Conservation (phyloP, 73 alveolate species). For the Paramecium caudatum region DNA sequence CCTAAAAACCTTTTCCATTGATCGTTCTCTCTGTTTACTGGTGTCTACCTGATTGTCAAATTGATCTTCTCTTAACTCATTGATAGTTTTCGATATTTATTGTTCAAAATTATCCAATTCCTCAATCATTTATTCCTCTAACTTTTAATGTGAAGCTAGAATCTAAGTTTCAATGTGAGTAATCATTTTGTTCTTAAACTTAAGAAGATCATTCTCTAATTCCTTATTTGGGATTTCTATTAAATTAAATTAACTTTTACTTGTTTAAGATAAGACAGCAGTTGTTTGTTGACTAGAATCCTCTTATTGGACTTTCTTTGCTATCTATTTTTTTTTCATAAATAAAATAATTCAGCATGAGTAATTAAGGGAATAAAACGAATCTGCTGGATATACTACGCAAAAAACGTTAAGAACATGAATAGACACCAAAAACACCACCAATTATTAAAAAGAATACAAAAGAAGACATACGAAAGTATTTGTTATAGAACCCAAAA, state of each 20-base stretch:
- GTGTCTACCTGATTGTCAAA: not conserved
- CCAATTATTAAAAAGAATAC: not conserved
- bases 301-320: not conserved
- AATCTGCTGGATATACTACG: constrained; percentile 18
- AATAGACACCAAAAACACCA: constrained; percentile 13
- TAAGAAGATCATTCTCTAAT: constrained; percentile 41
- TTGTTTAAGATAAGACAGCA: not conserved
- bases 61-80: constrained; percentile 43
- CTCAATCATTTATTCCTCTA: constrained; percentile 34
- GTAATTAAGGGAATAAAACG: too few species aligned
- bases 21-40: not conserved
- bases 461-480: constrained; percentile 14
- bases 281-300: constrained; percentile 9
- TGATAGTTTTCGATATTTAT: not conserved
- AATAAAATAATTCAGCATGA: too few species aligned
- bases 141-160: not conserved
- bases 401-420: constrained; percentile 13
- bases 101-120: constrained; percentile 34
- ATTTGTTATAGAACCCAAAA: not conserved
- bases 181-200: constrained; percentile 7
- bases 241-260: not conserved
- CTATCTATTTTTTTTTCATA: constrained; percentile 10
- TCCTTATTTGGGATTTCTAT: constrained; percentile 17
- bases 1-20: constrained; percentile 46
- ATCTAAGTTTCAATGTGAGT: not conserved